Evolutionary conservation across 441 rosid genomes (phyloP).

Genomic region (Pelargonium citronellum): DNA sequence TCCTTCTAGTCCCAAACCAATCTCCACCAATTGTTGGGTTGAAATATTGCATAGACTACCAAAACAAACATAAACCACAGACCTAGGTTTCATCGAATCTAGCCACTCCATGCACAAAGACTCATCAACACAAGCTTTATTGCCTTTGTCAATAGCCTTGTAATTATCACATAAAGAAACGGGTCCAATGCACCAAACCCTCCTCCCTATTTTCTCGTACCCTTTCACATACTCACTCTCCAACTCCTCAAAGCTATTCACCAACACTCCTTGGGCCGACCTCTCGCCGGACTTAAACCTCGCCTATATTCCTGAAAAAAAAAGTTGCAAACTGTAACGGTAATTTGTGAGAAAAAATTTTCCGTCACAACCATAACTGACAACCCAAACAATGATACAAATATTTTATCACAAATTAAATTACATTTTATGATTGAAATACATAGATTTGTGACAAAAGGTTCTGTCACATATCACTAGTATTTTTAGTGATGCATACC

Average conservation of each 20-base stretch:
- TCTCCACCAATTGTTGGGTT: constrained; percentile 20
- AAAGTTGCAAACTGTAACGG: too few relatives aligned
- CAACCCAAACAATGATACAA: too few relatives aligned
- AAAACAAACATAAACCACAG: constrained; percentile 24
- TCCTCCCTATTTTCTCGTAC: constrained; percentile 6
- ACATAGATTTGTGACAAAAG: too few relatives aligned
- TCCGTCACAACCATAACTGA: too few relatives aligned
- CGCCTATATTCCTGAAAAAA: too few relatives aligned
- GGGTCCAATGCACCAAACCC: constrained; percentile 22
- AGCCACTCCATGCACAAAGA: constrained; percentile 25
- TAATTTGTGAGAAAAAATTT: too few relatives aligned
- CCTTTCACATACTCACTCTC: constrained; percentile 9
- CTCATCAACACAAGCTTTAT: constrained; percentile 11
- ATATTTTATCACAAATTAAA: too few relatives aligned
- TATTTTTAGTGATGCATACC: too few relatives aligned
- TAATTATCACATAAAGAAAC: constrained; percentile 14
- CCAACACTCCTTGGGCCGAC: constrained; percentile 8
- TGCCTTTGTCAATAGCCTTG: constrained; percentile 19
- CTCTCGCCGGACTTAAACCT: too few relatives aligned
- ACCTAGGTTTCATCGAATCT: constrained; percentile 10
- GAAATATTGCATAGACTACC: constrained; percentile 16
- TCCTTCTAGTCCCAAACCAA: constrained; percentile 14
- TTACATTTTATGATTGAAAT: too few relatives aligned
- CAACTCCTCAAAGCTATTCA: constrained; percentile 21
- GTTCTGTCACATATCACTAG: too few relatives aligned